Evolutionary conservation across 1,284 basidiomycete genomes (phyloP), one percentile per base, ranked within the genome.

Genomic region (Fistulina hepatica): DNA sequence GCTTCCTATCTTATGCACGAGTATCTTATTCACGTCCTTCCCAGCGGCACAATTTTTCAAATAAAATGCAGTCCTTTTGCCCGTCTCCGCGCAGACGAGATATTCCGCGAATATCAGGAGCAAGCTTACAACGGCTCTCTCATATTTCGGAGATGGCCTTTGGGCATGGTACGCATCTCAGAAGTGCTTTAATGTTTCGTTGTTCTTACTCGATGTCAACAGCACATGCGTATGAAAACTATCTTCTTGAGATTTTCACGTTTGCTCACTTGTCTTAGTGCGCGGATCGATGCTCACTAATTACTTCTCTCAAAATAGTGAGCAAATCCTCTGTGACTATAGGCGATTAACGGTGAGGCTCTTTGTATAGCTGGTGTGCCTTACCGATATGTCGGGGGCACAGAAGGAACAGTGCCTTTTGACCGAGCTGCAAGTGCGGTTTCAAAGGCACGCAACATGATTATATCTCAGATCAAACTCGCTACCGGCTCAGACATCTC

Each of bases 281-380:
- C 71, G 79, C 35, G 81, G 82, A 5, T 57, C 65, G 3, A 56
- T 85, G 12, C 58, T 85, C 33, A 78, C 81, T 5, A 80, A 82
- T 49, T 86, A 86, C 52, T 86, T 85, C 49, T 85, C 82, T 9
- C 82, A 86, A 45, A 86, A 86, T 44, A 73, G 81, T 83, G 50
- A 53, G 75, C 17, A n/a, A n/a, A 6, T 24, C 12, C 19, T 32
- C 16, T 16, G n/a, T 21, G 9, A n/a, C n/a, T n/a, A 9, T n/a
- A n/a, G 24, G 9, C 24, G 9, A 9, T 9, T 9, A 25, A 6
- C 27, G n/a, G 26, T 45, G 19, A 34, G 33, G 15, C 21, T n/a
- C 15, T 16, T 36, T 40, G n/a, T 30, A 16, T 43, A 84, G 81
- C 76, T 36, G 81, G 81, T 25, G 74, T 74, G 49, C 76, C 78